Base-by-base conservation (phyloP, 208 protist species). In the Porcisia hertigi region DNA sequence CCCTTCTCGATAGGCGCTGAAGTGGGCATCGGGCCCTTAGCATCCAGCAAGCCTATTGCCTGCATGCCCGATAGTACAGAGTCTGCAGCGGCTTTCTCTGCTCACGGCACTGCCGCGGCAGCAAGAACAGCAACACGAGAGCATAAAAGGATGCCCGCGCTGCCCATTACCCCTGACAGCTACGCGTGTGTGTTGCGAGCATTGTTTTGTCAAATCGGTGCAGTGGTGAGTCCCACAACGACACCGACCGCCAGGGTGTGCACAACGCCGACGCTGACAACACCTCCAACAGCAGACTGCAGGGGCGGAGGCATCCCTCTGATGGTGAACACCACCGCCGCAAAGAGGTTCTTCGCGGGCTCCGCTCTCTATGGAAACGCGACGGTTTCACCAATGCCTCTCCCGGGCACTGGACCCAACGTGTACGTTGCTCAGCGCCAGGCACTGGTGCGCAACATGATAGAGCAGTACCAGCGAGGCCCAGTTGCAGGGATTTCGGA, bases 351-450 rank as follows among this genome's bases (percentile, higher is more conserved):
- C 39, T 57, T 71, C 66, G 14, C 30, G 34, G 66, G 54, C 66
- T 45, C 66, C 12, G 25, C 66, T n/a, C 18, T 1, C 66, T 53
- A 30, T 41, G 66, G 62, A 9, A 53, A 54, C 11, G 49, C 43
- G 5, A 49, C 0, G 7, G 20, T 52, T 16, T 23, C 62, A 57
- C n/a, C 30, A 34, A n/a, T 4, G 69, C 69, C 59, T 16, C 70
- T 71, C 16, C 75, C 70, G 71, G 71, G 76, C 30, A 76, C 71
- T 9, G 76, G 71, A 1, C 76, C 62, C 30, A 55, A 71, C 25
- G 75, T 64, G 4, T 81, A 76, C 64, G 60, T 63, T 34, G 69
- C 71, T 5, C 76, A 81, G 41, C 76, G 76, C 20, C 76, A 81
- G 52, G 64, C 76, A 16, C 57, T 81, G 36, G 71, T 81, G 12